Percentiles rank a stretch among this genome's conserved stretches.
Conservation (phyloP, 345 rosid species). For the Acer saccharum region DNA sequence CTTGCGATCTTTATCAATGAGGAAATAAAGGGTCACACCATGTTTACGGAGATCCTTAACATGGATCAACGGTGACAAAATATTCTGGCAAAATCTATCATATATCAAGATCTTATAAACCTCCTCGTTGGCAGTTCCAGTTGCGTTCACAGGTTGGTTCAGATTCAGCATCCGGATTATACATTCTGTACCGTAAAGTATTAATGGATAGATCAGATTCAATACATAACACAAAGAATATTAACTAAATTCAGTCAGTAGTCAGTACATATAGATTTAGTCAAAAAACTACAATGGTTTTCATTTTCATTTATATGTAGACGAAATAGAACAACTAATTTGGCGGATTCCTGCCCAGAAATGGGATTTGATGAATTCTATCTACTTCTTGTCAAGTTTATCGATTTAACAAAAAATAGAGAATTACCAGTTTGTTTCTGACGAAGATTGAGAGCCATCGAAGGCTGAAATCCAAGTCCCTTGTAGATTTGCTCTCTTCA, state of each 20-base stretch:
- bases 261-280: no score
- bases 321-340: not conserved
- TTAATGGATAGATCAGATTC: constrained; percentile 28
- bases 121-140: constrained; percentile 81
- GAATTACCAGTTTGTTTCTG: constrained; percentile 88
- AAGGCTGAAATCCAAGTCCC: not conserved
- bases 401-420: not conserved
- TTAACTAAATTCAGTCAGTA: no score
- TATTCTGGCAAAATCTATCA: constrained; percentile 81
- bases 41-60: constrained; percentile 98
- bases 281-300: no score
- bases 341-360: not conserved
- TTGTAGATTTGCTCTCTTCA: not conserved
- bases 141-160: constrained; percentile 87
- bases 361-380: not conserved
- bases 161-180: constrained; percentile 89
- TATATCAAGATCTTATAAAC: constrained; percentile 96
- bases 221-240: not conserved
- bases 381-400: constrained; percentile 3
- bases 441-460: constrained; percentile 98
- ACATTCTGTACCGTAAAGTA: constrained; percentile 58
- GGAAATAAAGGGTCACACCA: constrained; percentile 92
- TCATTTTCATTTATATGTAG: no score
- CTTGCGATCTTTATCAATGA: constrained; percentile 79
- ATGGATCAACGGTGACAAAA: constrained; percentile 89